phyloP scores from a whole-genome alignment of 257 asterid genomes.

The Scutellaria minor region DNA sequence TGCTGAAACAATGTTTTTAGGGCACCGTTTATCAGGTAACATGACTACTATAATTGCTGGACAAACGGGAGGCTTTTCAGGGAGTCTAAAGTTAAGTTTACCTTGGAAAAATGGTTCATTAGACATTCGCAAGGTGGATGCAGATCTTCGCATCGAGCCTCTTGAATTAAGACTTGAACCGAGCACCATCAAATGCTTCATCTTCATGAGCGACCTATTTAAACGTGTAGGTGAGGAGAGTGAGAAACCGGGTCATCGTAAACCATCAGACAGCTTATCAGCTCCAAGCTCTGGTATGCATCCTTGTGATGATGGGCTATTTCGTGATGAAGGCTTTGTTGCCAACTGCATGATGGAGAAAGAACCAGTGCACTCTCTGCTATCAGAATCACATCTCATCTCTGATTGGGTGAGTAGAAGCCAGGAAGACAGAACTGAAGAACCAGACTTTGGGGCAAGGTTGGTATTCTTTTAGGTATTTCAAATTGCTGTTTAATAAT shows the following conservation, averaged over 20 bases:
- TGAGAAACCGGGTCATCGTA: constrained; percentile 39
- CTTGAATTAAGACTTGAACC: constrained; percentile 80
- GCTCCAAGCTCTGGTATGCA: constrained; percentile 48
- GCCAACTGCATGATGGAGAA: constrained; percentile 50
- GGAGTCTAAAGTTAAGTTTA: constrained; percentile 73
- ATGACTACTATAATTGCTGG: constrained; percentile 67
- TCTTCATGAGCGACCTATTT: constrained; percentile 68
- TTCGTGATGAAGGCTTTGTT: constrained; percentile 43
- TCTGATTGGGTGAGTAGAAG: constrained; percentile 83
- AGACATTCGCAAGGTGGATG: constrained; percentile 83
- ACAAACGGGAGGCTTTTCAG: constrained; percentile 82
- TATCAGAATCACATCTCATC: constrained; percentile 89
- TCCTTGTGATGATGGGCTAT: constrained; percentile 46
- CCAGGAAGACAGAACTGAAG: constrained; percentile 53
- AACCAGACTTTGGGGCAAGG: constrained; percentile 97
- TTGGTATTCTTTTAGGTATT: constrained; percentile 43
- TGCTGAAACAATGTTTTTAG: constrained; percentile 54
- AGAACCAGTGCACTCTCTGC: constrained; percentile 56
- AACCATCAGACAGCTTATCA: constrained; percentile 49
- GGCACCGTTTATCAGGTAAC: constrained; percentile 51
- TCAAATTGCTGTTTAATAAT: constrained; percentile 5
- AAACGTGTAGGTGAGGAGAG: constrained; percentile 51
- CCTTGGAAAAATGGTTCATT: constrained; percentile 97
- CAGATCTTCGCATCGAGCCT: constrained; percentile 79
- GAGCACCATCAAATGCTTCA: constrained; percentile 58